Conservation (phyloP, 164 flowering plant genomes). For the Liriodendron chinense region DNA sequence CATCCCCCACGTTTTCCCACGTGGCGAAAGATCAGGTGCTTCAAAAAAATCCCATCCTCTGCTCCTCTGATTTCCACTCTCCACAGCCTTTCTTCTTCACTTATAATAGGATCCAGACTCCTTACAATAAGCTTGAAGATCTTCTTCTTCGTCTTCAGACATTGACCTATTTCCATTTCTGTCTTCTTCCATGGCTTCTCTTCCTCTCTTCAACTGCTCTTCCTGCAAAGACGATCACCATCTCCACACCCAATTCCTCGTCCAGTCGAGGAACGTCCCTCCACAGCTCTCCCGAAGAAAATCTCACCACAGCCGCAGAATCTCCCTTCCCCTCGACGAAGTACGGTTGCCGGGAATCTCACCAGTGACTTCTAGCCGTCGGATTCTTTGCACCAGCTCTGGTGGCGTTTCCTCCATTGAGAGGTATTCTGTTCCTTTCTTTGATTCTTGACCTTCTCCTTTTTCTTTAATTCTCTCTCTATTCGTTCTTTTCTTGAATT, state of each 20-base stretch:
- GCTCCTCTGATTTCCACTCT: no score
- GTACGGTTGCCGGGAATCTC: slow-evolving; percentile 3
- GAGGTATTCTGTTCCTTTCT: slow-evolving; percentile 22
- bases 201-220: background rate
- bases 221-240: background rate
- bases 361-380: background rate
- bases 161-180: no score
- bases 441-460: background rate
- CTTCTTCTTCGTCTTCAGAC: background rate
- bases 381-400: slow-evolving; percentile 5
- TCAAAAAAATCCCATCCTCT: no score
- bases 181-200: background rate
- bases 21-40: no score
- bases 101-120: no score
- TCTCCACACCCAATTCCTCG: slow-evolving; percentile 10
- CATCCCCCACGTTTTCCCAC: no score
- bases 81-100: no score
- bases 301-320: slow-evolving; percentile 4
- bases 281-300: slow-evolving; percentile 5
- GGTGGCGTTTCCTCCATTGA: slow-evolving; percentile 23
- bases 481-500: background rate
- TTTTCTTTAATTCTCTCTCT: background rate
- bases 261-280: background rate
- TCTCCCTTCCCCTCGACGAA: slow-evolving; percentile 11
- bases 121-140: no score